Percentiles rank a stretch among this genome's conserved stretches.
Evolutionary conservation across 805 yeast species (phyloP).

Genomic region (Monosporozyma unispora): DNA sequence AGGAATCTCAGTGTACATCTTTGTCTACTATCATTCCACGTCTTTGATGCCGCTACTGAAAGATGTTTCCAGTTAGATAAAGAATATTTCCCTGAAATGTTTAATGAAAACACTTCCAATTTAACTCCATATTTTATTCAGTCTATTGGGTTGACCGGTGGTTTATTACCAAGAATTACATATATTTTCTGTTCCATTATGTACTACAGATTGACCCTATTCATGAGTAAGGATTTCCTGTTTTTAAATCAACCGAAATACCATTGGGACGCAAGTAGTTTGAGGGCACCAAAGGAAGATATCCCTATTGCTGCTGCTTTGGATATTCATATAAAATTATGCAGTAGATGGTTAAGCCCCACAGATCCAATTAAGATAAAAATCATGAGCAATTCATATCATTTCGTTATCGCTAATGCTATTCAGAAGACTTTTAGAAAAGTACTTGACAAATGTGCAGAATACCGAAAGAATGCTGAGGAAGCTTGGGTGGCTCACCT

Average conservation of each 20-base stretch:
- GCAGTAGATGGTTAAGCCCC: constrained; percentile 5
- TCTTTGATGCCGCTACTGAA: constrained; percentile 11
- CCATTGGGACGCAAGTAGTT: constrained; percentile 6
- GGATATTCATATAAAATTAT: constrained; percentile 5
- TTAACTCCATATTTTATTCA: constrained; percentile 17
- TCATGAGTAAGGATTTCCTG: constrained; percentile 1
- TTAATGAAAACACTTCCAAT: constrained; percentile 1
- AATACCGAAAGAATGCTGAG: constrained; percentile 13
- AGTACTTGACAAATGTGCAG: constrained; percentile 11
- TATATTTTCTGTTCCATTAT: constrained; percentile 4
- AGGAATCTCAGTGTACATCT: constrained; percentile 9
- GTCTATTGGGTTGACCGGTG: background rate
- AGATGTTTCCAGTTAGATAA: constrained; percentile 14
- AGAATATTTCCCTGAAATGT: constrained; percentile 11
- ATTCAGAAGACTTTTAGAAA: constrained; percentile 8
- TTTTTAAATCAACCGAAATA: background rate
- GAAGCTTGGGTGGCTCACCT: constrained; percentile 8
- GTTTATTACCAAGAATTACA: constrained; percentile 7
- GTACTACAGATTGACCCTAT: constrained; percentile 3
- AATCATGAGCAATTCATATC: constrained; percentile 5
- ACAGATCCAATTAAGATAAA: constrained; percentile 3
- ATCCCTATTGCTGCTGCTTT: constrained; percentile 2
- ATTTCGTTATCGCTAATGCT: constrained; percentile 7
- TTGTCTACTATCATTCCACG: constrained; percentile 11
- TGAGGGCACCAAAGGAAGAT: constrained; percentile 3